phyloP scores from a whole-genome alignment of 331 rosid genomes.

The Quercus tomentella region DNA sequence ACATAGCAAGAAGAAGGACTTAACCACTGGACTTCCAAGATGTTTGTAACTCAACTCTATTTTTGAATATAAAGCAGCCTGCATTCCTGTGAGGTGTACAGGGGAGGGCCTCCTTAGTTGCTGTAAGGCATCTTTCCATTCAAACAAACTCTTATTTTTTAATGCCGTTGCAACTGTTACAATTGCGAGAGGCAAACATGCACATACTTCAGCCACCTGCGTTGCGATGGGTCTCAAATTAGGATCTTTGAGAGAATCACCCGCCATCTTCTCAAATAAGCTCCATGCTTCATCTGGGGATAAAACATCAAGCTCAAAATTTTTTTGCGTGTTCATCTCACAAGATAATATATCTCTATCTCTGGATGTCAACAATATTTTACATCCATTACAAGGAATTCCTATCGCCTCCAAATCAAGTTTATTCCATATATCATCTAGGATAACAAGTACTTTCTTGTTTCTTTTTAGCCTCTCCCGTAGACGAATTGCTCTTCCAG shows the following conservation, averaged over 20 bases:
- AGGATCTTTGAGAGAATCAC: background rate
- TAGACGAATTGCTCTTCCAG: background rate
- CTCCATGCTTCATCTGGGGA: background rate
- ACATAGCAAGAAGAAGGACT: background rate
- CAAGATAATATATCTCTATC: background rate
- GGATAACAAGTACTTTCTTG: background rate
- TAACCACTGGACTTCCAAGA: background rate
- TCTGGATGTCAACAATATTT: background rate
- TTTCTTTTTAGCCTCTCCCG: rapidly evolving
- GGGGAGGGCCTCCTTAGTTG: background rate
- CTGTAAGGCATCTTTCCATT: background rate
- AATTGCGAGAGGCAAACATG: constrained; percentile 1
- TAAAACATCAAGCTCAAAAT: background rate
- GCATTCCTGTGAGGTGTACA: background rate
- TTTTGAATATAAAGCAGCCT: background rate
- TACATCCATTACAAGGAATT: background rate
- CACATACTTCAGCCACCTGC: constrained; percentile 3
- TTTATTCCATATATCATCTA: background rate
- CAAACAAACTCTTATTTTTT: background rate
- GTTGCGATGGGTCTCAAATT: background rate
- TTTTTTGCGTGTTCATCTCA: background rate
- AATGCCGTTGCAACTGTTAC: background rate
- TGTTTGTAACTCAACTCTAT: background rate
- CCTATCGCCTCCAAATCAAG: background rate
- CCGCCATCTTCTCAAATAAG: background rate